These are phyloP conservation scores for Porcisia hertigi DNA, from an alignment of 208 protist genomes.

Conservation along the genomic window DNA sequence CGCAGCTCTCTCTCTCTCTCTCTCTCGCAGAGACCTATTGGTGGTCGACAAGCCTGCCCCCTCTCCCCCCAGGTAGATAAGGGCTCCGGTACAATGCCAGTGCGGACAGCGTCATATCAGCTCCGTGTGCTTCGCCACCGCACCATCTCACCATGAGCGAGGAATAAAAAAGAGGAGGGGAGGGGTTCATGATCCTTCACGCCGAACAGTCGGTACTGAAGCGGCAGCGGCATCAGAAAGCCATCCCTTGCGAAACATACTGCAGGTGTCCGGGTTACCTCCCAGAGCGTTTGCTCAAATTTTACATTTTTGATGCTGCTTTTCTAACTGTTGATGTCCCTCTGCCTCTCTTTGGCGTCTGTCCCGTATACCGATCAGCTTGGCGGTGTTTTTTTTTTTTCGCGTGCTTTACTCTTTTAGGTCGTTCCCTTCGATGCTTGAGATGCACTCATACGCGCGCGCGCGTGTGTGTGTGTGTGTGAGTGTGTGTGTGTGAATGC, in stretches of 20 bases:
- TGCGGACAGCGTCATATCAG: background rate
- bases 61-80: background rate
- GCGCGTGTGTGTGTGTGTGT: constrained; percentile 1
- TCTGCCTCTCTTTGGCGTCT: background rate
- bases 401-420: too few species aligned
- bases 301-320: too few species aligned
- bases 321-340: too few species aligned
- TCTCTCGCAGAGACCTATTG: background rate
- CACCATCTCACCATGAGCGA: background rate
- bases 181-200: too few species aligned
- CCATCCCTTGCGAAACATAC: too few species aligned
- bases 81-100: background rate
- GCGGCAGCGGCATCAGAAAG: background rate
- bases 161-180: background rate
- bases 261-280: too few species aligned
- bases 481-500: background rate
- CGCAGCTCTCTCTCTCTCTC: background rate
- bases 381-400: background rate
- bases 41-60: background rate
- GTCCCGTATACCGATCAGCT: background rate
- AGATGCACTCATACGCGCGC: too few species aligned
- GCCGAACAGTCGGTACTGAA: background rate
- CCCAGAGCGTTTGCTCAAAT: too few species aligned
- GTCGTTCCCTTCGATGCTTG: too few species aligned
- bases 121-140: background rate